Conservation (phyloP, 208 protist species). For the Trypanosoma vivax region DNA sequence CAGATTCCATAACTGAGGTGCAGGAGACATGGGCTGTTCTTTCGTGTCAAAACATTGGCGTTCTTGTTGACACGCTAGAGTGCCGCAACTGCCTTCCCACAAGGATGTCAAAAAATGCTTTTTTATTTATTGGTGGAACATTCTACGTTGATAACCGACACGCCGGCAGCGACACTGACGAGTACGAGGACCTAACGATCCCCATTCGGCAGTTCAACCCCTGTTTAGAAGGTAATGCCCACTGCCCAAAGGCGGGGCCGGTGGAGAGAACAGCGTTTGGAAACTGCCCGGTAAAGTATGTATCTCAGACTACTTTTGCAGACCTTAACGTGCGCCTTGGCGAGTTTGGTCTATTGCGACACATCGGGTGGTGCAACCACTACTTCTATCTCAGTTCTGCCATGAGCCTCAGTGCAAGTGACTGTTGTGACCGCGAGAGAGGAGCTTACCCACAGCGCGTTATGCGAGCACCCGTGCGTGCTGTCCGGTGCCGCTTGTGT, state of each 20-base stretch:
- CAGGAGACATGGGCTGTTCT: conserved; percentile 65
- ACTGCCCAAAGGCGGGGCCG: not conserved
- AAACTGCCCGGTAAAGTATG: conserved; percentile 54
- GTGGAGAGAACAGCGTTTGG: conserved; percentile 35
- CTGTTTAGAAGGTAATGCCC: not conserved
- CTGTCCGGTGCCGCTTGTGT: conserved; percentile 56
- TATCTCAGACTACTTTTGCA: conserved; percentile 50
- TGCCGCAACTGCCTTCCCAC: conserved; percentile 27
- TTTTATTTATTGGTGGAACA: conserved; percentile 72
- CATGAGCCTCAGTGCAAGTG: conserved; percentile 27
- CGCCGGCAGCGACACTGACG: conserved; percentile 18
- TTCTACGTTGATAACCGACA: conserved; percentile 85
- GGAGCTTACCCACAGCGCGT: conserved; percentile 54
- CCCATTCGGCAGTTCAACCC: conserved; percentile 45
- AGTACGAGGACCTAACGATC: conserved; percentile 48
- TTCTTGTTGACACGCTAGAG: conserved; percentile 65
- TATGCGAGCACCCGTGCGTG: conserved; percentile 23
- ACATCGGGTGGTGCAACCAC: conserved; percentile 68
- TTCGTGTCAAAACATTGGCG: conserved; percentile 59
- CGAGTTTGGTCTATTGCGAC: conserved; percentile 56
- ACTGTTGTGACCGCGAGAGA: conserved; percentile 20
- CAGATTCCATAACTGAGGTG: conserved; percentile 22
- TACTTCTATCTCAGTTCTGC: conserved; percentile 60
- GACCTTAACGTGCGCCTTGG: conserved; percentile 62
- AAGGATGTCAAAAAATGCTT: conserved; percentile 41